Percentiles rank a stretch among this genome's conserved stretches.
Conservation (phyloP, 768 basidiomycete species). For the Antrodiella citrinella region DNA sequence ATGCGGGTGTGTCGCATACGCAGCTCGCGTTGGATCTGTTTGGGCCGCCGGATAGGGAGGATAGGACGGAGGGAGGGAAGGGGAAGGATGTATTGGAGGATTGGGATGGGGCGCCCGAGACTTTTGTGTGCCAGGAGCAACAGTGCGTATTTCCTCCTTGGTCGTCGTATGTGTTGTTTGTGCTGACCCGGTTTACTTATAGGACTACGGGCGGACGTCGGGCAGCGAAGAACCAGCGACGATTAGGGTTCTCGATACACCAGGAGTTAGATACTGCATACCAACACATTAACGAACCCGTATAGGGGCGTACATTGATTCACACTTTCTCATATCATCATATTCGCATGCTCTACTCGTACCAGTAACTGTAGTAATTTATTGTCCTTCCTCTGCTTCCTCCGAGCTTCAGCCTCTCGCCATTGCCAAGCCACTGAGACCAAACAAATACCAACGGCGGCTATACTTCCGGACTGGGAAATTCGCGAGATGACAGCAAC, state of each 20-base stretch:
- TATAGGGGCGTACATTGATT: not conserved
- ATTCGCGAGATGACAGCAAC: not conserved
- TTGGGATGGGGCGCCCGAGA: conserved; percentile 95
- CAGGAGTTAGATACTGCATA: conserved; percentile 43
- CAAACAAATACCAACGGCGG: too few species aligned
- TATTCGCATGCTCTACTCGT: not conserved
- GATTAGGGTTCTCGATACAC: conserved; percentile 78
- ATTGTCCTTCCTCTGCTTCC: too few species aligned
- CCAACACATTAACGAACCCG: not conserved
- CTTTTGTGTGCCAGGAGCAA: conserved; percentile 97
- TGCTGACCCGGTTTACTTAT: conserved; percentile 2
- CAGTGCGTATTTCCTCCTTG: conserved; percentile 34
- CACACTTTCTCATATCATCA: not conserved
- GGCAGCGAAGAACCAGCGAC: conserved; percentile 80
- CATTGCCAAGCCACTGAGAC: too few species aligned
- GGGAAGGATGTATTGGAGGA: conserved; percentile 85
- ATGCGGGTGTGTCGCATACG: conserved; percentile 94
- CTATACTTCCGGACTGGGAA: too few species aligned
- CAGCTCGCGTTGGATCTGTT: conserved; percentile 94
- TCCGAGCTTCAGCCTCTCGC: too few species aligned
- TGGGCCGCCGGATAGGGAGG: conserved; percentile 37
- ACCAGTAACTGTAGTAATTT: too few species aligned
- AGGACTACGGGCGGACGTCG: conserved; percentile 86
- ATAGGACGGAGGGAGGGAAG: conserved; percentile 34
- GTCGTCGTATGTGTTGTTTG: not conserved